A percentile compares a stretch with the other conserved stretches of the same genome.
Evolutionary conservation across 768 basidiomycete genomes (phyloP).

Genomic region (Mycena rebaudengoi): DNA sequence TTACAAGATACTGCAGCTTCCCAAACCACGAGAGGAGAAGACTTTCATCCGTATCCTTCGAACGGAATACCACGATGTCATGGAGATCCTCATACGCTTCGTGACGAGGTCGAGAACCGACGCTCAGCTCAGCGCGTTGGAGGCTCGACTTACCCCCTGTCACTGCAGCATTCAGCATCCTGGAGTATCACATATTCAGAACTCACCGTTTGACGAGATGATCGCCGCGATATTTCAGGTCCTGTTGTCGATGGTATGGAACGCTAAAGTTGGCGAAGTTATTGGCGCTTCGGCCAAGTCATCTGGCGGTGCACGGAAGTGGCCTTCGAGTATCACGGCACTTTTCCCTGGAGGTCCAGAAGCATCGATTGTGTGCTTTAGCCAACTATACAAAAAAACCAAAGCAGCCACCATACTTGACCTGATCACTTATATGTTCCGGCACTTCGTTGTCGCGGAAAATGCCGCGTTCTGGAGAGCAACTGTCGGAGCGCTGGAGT

Average conservation of each 20-base stretch:
- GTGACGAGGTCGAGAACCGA: background rate
- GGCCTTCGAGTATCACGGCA: conserved; percentile 4
- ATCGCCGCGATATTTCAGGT: background rate
- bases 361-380: background rate
- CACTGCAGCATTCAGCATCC: background rate
- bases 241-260: background rate
- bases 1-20: background rate
- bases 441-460: background rate
- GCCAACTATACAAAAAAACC: background rate
- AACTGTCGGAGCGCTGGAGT: background rate
- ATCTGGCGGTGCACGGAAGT: background rate
- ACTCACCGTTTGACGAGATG: background rate
- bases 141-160: background rate
- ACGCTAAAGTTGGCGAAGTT: conserved; percentile 7
- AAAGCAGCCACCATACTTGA: background rate
- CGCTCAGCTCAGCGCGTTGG: conserved; percentile 8
- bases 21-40: background rate
- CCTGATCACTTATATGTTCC: background rate
- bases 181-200: background rate
- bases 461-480: background rate
- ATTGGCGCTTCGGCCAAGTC: background rate
- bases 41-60: background rate
- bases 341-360: conserved; percentile 14
- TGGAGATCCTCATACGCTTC: background rate
- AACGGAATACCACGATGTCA: background rate